These are phyloP conservation scores for Candolleomyces eurysporus DNA, from an alignment of 768 basidiomycete genomes.

Conservation along the genomic window DNA sequence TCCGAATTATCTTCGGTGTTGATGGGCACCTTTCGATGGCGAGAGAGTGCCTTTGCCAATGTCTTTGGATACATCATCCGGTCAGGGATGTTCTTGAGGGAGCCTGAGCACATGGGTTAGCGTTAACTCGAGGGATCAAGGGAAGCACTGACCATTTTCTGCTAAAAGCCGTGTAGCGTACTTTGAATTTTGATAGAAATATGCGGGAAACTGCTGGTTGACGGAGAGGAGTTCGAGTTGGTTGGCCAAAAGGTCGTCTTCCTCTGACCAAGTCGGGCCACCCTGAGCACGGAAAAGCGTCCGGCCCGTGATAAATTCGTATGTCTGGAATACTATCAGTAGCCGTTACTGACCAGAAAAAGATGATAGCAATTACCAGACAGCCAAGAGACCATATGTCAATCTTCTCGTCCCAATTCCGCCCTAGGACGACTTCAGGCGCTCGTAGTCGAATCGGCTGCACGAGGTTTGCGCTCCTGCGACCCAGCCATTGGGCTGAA, in stretches of 20 bases:
- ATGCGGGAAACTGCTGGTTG: not conserved
- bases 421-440: slow-evolving; percentile 22
- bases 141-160: slow-evolving; percentile 2
- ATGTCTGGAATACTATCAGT: slow-evolving; percentile 11
- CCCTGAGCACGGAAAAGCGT: slow-evolving; percentile 6
- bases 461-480: not conserved
- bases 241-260: slow-evolving; percentile 2
- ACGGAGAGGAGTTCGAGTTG: slow-evolving; percentile 8
- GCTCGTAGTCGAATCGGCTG: slow-evolving; percentile 14
- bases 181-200: not conserved
- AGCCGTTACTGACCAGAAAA: not conserved
- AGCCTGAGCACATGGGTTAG: slow-evolving; percentile 1
- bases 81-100: slow-evolving; percentile 3
- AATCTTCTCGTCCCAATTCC: slow-evolving; percentile 22
- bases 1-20: not conserved
- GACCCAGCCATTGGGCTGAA: slow-evolving; percentile 9
- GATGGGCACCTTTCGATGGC: slow-evolving; percentile 1
- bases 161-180: not conserved
- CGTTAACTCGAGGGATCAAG: not conserved
- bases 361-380: too few species aligned
- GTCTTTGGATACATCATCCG: slow-evolving; percentile 11
- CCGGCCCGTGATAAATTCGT: slow-evolving; percentile 13
- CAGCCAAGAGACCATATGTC: slow-evolving; percentile 27
- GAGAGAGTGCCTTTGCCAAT: slow-evolving; percentile 3
- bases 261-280: not conserved